Conservation (phyloP, 768 basidiomycete species). For the Mrakia hoshinonis region DNA sequence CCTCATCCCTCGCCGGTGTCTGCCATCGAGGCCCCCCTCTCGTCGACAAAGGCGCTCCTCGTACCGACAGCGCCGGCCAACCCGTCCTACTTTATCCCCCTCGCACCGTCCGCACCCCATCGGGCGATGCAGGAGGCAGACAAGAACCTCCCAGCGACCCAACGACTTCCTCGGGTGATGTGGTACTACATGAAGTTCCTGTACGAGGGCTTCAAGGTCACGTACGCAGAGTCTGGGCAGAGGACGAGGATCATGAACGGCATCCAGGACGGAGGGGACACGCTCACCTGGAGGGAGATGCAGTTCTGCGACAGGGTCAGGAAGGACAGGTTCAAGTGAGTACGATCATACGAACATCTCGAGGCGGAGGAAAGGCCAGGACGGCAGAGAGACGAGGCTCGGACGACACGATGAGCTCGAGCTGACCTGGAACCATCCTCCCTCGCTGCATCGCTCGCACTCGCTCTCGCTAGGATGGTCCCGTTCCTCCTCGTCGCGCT, state of each 20-base stretch:
- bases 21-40: slow-evolving; percentile 1
- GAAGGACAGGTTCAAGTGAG: background rate
- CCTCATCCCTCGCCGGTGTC: background rate
- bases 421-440: background rate
- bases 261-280: background rate
- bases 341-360: background rate
- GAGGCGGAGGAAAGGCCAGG: background rate
- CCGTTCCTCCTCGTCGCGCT: background rate
- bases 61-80: background rate
- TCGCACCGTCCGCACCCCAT: background rate
- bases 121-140: background rate
- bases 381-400: background rate
- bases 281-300: background rate
- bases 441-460: background rate
- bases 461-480: background rate
- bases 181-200: slow-evolving; percentile 10
- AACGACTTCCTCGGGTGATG: background rate
- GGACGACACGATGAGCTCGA: background rate
- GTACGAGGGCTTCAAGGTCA: background rate
- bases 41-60: background rate
- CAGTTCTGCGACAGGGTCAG: background rate
- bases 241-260: background rate
- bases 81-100: background rate
- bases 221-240: background rate
- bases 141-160: background rate